Percentiles rank a stretch among this genome's conserved stretches.
phyloP scores from a whole-genome alignment of 1,284 basidiomycete genomes.

The Entoloma clypeatum region DNA sequence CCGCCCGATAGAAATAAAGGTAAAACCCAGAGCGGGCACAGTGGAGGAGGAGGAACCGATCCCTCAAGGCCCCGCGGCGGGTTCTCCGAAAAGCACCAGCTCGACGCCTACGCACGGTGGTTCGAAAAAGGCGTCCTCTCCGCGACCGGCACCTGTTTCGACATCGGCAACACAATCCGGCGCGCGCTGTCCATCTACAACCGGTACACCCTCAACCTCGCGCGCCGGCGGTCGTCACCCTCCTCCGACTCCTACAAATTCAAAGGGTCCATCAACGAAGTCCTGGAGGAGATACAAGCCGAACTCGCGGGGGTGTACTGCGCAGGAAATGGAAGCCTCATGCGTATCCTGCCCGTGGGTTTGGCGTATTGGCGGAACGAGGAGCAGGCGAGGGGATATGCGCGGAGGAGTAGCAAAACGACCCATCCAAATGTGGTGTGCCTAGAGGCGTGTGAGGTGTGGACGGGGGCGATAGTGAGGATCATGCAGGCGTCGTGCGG shows the following conservation, averaged over 20 bases:
- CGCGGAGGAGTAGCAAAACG: slow-evolving; percentile 33
- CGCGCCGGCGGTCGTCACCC: too few species aligned
- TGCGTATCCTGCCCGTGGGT: slow-evolving; percentile 40
- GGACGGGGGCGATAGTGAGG: slow-evolving; percentile 31
- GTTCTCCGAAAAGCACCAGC: slow-evolving; percentile 37
- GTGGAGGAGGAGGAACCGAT: neutral
- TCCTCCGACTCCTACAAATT: too few species aligned
- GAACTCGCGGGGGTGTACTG: slow-evolving; percentile 23
- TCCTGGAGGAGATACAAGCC: slow-evolving; percentile 26
- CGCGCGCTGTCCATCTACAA: slow-evolving; percentile 32
- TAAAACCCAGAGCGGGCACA: slow-evolving; percentile 4
- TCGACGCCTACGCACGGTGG: slow-evolving; percentile 36
- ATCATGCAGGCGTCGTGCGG: slow-evolving; percentile 27
- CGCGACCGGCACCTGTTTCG: slow-evolving; percentile 37
- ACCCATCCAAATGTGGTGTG: slow-evolving; percentile 40
- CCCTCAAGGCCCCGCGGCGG: too few species aligned
- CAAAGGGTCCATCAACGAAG: slow-evolving; percentile 17
- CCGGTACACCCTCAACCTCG: neutral
- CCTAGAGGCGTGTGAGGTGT: slow-evolving; percentile 39
- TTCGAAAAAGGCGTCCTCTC: slow-evolving; percentile 32
- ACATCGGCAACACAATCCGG: slow-evolving; percentile 34
- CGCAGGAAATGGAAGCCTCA: slow-evolving; percentile 39
- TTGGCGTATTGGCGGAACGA: slow-evolving; percentile 38
- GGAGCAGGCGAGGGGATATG: slow-evolving; percentile 27
- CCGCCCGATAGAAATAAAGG: too few species aligned